Evolutionary conservation across 1,139 yeast genomes (phyloP), one percentile per base, ranked within the genome.

Genomic region (Diutina ranongensis): DNA sequence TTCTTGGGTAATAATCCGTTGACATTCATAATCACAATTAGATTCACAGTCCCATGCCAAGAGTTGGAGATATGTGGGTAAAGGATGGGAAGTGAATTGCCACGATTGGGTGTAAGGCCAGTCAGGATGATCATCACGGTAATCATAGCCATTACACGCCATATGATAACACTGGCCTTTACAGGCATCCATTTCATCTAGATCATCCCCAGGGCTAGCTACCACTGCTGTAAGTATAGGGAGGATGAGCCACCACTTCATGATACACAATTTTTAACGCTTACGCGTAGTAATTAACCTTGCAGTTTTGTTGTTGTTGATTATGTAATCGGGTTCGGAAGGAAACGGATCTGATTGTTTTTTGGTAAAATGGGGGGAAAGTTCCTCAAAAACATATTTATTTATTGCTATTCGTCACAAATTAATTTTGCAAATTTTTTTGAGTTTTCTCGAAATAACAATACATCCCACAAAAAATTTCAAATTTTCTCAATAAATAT

Each of bases 1-100:
- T 44, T 71, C 65, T 2, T 56, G 54, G 0, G 96, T 88, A 42
- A 89, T 68, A 15, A 76, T 60, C 49, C 85, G 77, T 60, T 92
- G 97, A 59, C 98, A 92, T 53, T 78, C 83, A 62, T 92, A 92
- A 62, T 92, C 97, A 62, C 98, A 92, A 58, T 92, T 82, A 44
- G 80, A 75, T 9, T 65, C 64, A 59, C 97, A 89, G 48, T 78
- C 76, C 98, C 98, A 92, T 3, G 72, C 68, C 15, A 88, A 58
- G 2, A 76, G 49, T 40, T 64, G 60, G 45, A 83, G 63, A 48
- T 71, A 61, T 15, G 58, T 49, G 0, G 78, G 67, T 27, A 78
- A 55, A 1, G 74, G 73, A 49, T 62, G 55, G 13, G 55, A 47
- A 16, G 56, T 60, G 49, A 72, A 74, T 5, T 46, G 46, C 68